A percentile compares a stretch with the other conserved stretches of the same genome.
Evolutionary conservation across 2,329 filamentous ascomycete species (phyloP).

Genomic region (Tetracladium maxilliforme): DNA sequence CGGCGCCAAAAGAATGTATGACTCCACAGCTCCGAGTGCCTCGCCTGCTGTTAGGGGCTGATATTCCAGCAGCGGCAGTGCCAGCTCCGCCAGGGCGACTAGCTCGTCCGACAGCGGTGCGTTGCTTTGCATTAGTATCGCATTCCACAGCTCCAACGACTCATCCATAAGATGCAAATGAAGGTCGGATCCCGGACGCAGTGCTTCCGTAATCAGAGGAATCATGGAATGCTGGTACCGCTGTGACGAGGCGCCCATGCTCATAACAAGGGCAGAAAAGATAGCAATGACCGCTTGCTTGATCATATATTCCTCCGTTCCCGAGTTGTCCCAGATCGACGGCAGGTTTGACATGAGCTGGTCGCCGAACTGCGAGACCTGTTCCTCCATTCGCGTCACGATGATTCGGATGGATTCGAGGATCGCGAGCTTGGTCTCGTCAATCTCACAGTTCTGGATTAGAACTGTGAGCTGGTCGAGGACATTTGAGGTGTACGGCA

Average conservation of each 20-base stretch:
- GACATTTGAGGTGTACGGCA: slow-evolving; percentile 62
- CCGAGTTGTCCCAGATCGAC: slow-evolving; percentile 70
- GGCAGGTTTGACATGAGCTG: slow-evolving; percentile 71
- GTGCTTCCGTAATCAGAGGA: slow-evolving; percentile 67
- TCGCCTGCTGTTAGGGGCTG: slow-evolving; percentile 47
- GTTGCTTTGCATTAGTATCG: slow-evolving; percentile 53
- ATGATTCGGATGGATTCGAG: slow-evolving; percentile 74
- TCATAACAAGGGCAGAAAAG: slow-evolving; percentile 69
- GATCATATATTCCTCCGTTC: slow-evolving; percentile 69
- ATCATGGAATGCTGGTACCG: slow-evolving; percentile 69
- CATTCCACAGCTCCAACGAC: slow-evolving; percentile 76
- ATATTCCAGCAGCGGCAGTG: slow-evolving; percentile 52
- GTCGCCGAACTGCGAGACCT: slow-evolving; percentile 56
- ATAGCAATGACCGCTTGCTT: slow-evolving; percentile 88
- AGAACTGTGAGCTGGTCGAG: slow-evolving; percentile 61
- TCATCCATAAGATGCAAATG: slow-evolving; percentile 82
- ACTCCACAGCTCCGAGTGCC: slow-evolving; percentile 50
- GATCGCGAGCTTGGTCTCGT: slow-evolving; percentile 82
- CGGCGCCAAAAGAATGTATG: slow-evolving; percentile 57
- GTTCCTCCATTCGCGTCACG: slow-evolving; percentile 66
- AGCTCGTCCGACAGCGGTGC: slow-evolving; percentile 46
- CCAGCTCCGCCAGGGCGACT: slow-evolving; percentile 44
- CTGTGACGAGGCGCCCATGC: slow-evolving; percentile 65
- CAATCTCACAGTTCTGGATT: slow-evolving; percentile 64
- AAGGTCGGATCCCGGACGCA: slow-evolving; percentile 60